phyloP scores from a whole-genome alignment of 169 alveolate species.

The Babesia bovis region DNA sequence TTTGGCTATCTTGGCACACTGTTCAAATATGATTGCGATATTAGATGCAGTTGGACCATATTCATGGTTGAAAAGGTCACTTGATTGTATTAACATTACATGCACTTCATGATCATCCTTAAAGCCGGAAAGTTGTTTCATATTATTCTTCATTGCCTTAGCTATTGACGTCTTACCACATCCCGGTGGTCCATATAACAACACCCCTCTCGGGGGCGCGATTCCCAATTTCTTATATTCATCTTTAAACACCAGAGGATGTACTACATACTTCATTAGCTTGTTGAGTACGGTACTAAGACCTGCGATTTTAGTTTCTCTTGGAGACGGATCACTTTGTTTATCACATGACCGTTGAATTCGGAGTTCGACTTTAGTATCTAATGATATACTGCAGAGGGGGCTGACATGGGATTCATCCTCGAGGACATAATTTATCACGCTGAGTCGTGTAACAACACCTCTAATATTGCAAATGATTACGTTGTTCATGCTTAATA shows the following conservation, averaged over 20 bases:
- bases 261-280: slow-evolving; percentile 38
- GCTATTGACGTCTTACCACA: slow-evolving; percentile 66
- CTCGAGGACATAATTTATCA: neutral
- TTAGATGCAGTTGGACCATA: slow-evolving; percentile 52
- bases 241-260: slow-evolving; percentile 39
- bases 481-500: slow-evolving; percentile 22
- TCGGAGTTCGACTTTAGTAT: slow-evolving; percentile 8
- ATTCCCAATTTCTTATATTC: slow-evolving; percentile 77
- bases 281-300: slow-evolving; percentile 23
- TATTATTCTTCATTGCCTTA: slow-evolving; percentile 22
- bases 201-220: slow-evolving; percentile 93
- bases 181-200: slow-evolving; percentile 99
- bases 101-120: neutral
- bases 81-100: slow-evolving; percentile 46
- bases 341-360: neutral
- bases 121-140: slow-evolving; percentile 20
- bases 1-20: slow-evolving; percentile 18
- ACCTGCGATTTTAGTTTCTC: slow-evolving; percentile 22
- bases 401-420: too few species aligned
- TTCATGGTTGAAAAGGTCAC: slow-evolving; percentile 36
- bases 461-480: slow-evolving; percentile 44
- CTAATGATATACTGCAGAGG: neutral
- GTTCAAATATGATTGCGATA: slow-evolving; percentile 33
- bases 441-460: slow-evolving; percentile 18
- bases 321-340: neutral